Conservation (phyloP, 2,329 filamentous ascomycete genomes). For the Colletotrichum karsti region DNA sequence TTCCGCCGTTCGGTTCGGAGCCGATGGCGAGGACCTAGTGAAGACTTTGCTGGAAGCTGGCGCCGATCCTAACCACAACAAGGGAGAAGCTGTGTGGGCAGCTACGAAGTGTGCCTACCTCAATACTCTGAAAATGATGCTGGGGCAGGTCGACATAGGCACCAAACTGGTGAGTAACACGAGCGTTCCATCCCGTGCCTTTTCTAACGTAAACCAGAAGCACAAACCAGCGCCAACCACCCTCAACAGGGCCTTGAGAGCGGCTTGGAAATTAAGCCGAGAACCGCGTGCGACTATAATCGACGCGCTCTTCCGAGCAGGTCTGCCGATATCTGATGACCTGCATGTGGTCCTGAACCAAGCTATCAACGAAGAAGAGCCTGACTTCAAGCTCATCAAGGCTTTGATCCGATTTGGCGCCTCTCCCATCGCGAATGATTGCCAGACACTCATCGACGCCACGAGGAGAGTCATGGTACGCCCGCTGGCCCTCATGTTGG, state of each 20-base stretch:
- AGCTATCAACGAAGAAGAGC: slow-evolving; percentile 60
- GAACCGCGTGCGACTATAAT: slow-evolving; percentile 58
- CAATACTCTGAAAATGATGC: slow-evolving; percentile 57
- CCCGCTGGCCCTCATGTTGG: slow-evolving; percentile 52
- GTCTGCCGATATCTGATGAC: slow-evolving; percentile 56
- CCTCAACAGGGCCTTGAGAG: slow-evolving; percentile 59
- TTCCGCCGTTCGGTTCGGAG: slow-evolving; percentile 60
- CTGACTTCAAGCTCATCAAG: slow-evolving; percentile 27
- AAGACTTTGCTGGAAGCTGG: slow-evolving; percentile 52
- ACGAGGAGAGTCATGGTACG: slow-evolving; percentile 47
- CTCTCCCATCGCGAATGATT: slow-evolving; percentile 59
- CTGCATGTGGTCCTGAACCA: slow-evolving; percentile 59
- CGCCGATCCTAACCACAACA: slow-evolving; percentile 63
- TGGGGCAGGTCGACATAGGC: slow-evolving; percentile 53
- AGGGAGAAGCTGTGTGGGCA: slow-evolving; percentile 63
- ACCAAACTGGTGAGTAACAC: slow-evolving; percentile 47
- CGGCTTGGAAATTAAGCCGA: slow-evolving; percentile 58
- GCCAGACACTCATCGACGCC: slow-evolving; percentile 61
- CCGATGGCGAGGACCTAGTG: slow-evolving; percentile 57
- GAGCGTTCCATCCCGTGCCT: neutral
- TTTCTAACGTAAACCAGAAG: slow-evolving; percentile 41
- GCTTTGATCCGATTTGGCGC: slow-evolving; percentile 50
- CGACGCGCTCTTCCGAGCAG: slow-evolving; percentile 60
- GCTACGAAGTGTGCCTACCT: slow-evolving; percentile 61
- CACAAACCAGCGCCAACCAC: slow-evolving; percentile 54